Conservation (phyloP, 2,329 filamentous ascomycete genomes). For the Beauveria pseudobassiana region DNA sequence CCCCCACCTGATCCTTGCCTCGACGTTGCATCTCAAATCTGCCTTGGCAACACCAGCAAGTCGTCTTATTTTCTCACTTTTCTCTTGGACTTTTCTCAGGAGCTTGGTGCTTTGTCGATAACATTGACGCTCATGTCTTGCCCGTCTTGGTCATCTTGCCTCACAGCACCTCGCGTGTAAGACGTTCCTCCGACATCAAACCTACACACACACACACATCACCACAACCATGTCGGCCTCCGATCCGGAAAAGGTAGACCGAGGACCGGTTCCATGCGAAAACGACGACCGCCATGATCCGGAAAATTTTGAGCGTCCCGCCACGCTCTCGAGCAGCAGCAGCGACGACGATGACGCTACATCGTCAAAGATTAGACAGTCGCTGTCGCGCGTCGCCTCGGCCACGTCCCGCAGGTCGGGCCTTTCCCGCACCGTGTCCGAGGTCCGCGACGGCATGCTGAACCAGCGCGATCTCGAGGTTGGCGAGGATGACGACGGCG, state of each 20-base stretch:
- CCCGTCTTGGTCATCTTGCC: not conserved
- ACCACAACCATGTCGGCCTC: not conserved
- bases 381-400: not conserved
- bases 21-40: not conserved
- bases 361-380: not conserved
- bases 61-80: not conserved
- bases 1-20: not conserved
- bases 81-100: not conserved
- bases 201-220: too few relatives aligned
- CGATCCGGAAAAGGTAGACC: not conserved
- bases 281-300: not conserved
- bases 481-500: constrained; percentile 16
- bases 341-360: not conserved
- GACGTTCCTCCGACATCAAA: not conserved
- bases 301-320: constrained; percentile 3
- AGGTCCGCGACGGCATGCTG: constrained; percentile 32
- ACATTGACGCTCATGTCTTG: not conserved
- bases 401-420: not conserved
- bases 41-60: not conserved
- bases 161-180: not conserved
- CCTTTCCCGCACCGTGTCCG: constrained; percentile 28
- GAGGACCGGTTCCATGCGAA: not conserved
- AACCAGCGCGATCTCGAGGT: constrained; percentile 31
- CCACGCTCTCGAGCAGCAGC: not conserved
- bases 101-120: too few relatives aligned